phyloP scores from a whole-genome alignment of 2,329 filamentous ascomycete genomes.

The Cladophialophora psammophila region DNA sequence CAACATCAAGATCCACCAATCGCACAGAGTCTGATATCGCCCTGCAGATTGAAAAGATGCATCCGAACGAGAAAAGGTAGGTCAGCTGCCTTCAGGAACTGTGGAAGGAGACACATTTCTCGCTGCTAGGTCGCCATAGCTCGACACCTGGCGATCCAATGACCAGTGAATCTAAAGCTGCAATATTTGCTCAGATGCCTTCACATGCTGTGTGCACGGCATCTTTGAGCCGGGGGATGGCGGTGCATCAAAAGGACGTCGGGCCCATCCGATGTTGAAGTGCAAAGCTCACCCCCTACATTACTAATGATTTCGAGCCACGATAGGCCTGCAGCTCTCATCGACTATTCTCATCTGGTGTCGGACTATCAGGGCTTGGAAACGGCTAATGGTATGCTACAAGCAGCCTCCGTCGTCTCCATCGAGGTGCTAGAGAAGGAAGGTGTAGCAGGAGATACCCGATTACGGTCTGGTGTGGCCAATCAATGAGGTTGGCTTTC shows the following conservation, averaged over 20 bases:
- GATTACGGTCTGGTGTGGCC: background rate
- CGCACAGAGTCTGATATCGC: conserved; percentile 7
- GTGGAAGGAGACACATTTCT: background rate
- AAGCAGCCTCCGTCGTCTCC: background rate
- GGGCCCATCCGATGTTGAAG: background rate
- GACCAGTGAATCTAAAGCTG: background rate
- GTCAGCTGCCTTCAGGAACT: conserved; percentile 5
- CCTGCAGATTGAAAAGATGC: conserved; percentile 1
- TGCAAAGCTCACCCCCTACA: background rate
- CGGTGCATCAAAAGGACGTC: background rate
- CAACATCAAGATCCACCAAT: conserved; percentile 17
- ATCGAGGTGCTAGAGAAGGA: background rate
- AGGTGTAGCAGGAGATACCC: conserved; percentile 2
- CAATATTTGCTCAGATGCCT: background rate
- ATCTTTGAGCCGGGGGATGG: background rate
- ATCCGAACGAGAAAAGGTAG: conserved; percentile 3
- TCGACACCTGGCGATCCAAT: background rate
- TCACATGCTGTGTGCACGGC: background rate
- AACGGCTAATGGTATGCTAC: background rate
- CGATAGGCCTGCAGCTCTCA: background rate
- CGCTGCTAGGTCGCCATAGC: background rate
- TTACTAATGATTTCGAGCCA: background rate
- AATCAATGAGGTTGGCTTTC: conserved; percentile 7
- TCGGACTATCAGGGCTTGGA: background rate
- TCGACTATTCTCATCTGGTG: background rate